Conservation (phyloP, 768 basidiomycete genomes). For the Xerocomus spinulosus region DNA sequence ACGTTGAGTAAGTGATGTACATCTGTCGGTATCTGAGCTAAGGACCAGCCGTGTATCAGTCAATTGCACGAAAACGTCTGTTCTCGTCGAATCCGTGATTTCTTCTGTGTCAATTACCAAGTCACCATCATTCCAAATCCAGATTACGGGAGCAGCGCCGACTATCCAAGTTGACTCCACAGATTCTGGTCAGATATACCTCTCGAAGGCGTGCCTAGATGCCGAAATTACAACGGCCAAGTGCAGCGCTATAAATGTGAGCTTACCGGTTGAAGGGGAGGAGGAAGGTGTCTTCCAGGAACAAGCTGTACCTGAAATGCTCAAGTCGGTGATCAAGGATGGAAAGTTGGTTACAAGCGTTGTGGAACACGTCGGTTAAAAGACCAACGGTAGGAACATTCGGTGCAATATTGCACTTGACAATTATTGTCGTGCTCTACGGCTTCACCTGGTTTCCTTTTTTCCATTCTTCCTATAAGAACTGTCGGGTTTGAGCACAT, state of each 20-base stretch:
- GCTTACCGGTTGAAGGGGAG: slow-evolving; percentile 77
- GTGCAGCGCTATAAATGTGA: slow-evolving; percentile 89
- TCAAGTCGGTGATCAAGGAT: slow-evolving; percentile 73
- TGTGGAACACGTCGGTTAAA: slow-evolving; percentile 76
- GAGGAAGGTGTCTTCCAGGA: slow-evolving; percentile 93
- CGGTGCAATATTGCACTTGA: no score
- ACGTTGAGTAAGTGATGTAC: slow-evolving; percentile 58
- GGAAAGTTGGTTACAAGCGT: slow-evolving; percentile 87
- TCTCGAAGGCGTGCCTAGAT: slow-evolving; percentile 75
- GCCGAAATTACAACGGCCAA: slow-evolving; percentile 92
- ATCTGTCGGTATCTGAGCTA: not conserved
- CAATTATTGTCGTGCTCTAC: no score
- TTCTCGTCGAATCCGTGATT: slow-evolving; percentile 91
- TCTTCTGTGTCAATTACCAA: slow-evolving; percentile 84
- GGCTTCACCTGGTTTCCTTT: no score
- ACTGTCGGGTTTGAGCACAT: no score
- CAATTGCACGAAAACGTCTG: slow-evolving; percentile 81
- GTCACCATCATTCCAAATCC: slow-evolving; percentile 89
- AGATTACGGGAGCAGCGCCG: slow-evolving; percentile 85
- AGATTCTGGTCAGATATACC: slow-evolving; percentile 92
- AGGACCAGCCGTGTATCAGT: slow-evolving; percentile 41
- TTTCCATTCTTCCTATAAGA: no score
- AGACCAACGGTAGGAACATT: not conserved
- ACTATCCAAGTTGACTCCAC: slow-evolving; percentile 93
- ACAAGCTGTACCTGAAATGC: slow-evolving; percentile 90